phyloP scores from a whole-genome alignment of 2,329 filamentous ascomycete species.

The Ophiostoma tasmaniense region DNA sequence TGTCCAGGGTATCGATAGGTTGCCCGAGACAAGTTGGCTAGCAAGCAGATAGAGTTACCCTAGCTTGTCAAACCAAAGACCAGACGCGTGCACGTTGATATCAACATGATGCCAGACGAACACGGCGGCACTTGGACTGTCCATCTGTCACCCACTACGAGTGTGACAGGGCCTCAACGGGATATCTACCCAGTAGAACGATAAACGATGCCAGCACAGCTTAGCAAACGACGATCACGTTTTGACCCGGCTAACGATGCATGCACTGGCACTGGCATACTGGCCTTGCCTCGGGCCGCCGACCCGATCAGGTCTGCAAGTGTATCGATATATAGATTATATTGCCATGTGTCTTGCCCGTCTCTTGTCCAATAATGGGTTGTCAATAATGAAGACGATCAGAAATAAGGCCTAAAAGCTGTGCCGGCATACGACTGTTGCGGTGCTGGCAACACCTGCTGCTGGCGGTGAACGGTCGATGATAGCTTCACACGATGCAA shows the following conservation, averaged over 20 bases:
- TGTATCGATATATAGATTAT: background rate
- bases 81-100: background rate
- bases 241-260: too few relatives aligned
- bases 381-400: too few relatives aligned
- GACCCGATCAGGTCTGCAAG: background rate
- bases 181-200: too few relatives aligned
- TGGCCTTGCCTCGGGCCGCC: background rate
- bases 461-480: background rate
- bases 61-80: too few relatives aligned
- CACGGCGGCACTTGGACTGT: too few relatives aligned
- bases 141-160: background rate
- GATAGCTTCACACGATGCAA: background rate
- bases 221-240: background rate
- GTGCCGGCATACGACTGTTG: background rate
- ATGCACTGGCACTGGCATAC: too few relatives aligned
- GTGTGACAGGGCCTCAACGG: too few relatives aligned
- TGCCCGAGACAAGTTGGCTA: too few relatives aligned
- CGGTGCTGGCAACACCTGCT: background rate
- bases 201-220: background rate
- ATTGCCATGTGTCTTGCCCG: background rate
- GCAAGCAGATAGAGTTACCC: too few relatives aligned
- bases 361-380: too few relatives aligned
- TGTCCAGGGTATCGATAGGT: too few relatives aligned
- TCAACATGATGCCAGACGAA: too few relatives aligned
- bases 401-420: background rate